A percentile compares a stretch with the other conserved stretches of the same genome.
Conservation (phyloP, 1,139 yeast genomes). For the Yamadazyma atlantica region DNA sequence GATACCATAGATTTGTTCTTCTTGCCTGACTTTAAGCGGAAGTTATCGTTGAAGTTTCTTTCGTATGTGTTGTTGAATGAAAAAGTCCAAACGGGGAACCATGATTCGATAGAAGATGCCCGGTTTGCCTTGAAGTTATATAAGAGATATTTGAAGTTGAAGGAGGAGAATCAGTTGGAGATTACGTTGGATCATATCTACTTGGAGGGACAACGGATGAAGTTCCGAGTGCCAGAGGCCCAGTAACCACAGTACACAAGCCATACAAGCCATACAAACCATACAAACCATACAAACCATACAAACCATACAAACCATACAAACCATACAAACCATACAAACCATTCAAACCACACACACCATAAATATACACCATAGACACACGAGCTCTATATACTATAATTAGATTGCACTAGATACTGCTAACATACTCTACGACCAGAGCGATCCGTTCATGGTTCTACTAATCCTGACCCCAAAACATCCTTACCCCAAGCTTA, state of each 20-base stretch:
- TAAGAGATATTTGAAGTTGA: conserved; percentile 65
- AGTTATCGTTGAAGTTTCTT: conserved; percentile 82
- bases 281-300: not conserved
- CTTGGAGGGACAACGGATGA: conserved; percentile 62
- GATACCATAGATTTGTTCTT: conserved; percentile 86
- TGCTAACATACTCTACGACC: too few species aligned
- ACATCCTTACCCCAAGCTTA: too few species aligned
- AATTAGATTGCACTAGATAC: too few species aligned
- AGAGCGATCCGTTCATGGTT: too few species aligned
- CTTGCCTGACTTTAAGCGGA: conserved; percentile 67
- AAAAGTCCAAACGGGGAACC: conserved; percentile 88
- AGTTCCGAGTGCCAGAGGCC: conserved; percentile 39
- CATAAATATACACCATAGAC: too few species aligned
- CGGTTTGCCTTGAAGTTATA: conserved; percentile 78
- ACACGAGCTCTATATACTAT: too few species aligned
- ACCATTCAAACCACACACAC: too few species aligned
- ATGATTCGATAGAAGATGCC: conserved; percentile 97
- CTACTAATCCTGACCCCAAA: too few species aligned
- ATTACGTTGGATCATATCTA: conserved; percentile 64
- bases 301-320: not conserved
- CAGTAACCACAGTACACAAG: not conserved
- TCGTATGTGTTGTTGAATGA: conserved; percentile 76
- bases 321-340: too few species aligned
- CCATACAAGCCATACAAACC: not conserved
- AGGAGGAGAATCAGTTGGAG: conserved; percentile 59